Evolutionary conservation across 495 filamentous ascomycete genomes (phyloP), one percentile per base, ranked within the genome.

Genomic region (Daldinia vernicosa): DNA sequence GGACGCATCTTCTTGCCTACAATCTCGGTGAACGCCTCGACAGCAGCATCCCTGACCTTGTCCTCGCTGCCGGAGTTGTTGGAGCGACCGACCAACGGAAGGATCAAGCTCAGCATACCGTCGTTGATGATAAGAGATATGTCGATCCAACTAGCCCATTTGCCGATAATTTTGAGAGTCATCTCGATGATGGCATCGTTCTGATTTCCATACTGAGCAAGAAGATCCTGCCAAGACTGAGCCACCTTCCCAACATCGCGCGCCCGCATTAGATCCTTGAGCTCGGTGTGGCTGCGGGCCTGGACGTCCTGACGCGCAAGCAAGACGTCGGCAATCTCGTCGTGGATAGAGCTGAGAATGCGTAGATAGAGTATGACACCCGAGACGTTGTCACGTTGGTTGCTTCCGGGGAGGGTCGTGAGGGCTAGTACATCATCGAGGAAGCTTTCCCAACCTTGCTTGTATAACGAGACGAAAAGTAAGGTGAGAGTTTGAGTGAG

Each of bases 71-170:
- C 81, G 8, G 67, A 67, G 1, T 77, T 62, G 53, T 77, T 81
- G 51, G 86, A 85, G 71, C 87, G 88, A 63, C 87, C 91, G 63
- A 90, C 89, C 72, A 91, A 87, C 78, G 94, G 89, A 79, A 97
- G 91, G 62, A 99, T 87, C 55, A 93, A 84, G 72, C 85, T 89
- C 69, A 98, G 85, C 83, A 96, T 92, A 43, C 89, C 87, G 71
- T 95, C 89, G 77, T 97, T 95, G 68, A 98, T 91, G 50, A 98
- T 89, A 40, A 99, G 84, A 19, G 90, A 90, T 70, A 99, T 98
- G 71, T 98, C 96, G 66, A 94, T 95, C 95, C 95, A 99, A 84
- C 92, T 93, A 52, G 97, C 94, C 96, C 96, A 99, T 76, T 92
- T 92, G 19, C 93, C 93, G 53, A 98, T 89, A 12, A 92, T 89